A percentile compares a stretch with the other conserved stretches of the same genome.
Conservation (phyloP, 2,329 filamentous ascomycete genomes). For the Botrytis byssoidea region DNA sequence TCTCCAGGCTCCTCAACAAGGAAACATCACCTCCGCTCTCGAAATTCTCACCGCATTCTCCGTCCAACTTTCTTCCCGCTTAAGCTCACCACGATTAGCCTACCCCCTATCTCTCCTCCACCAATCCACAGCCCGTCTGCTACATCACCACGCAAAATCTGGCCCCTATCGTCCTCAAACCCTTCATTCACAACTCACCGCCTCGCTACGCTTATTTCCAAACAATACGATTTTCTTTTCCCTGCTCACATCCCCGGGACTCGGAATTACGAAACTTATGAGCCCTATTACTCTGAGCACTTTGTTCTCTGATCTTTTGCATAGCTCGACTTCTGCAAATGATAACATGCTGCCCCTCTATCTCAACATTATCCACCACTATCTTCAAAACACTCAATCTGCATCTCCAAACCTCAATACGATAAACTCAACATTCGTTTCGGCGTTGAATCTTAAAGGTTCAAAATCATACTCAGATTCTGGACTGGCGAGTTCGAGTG, state of each 20-base stretch:
- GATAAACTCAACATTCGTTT: neutral
- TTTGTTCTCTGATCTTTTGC: neutral
- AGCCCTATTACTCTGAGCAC: neutral
- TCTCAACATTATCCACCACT: conserved; percentile 45
- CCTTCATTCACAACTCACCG: conserved; percentile 59
- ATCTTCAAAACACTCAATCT: conserved; percentile 33
- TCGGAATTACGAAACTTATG: conserved; percentile 2
- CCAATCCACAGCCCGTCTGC: conserved; percentile 64
- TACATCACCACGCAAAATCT: conserved; percentile 60
- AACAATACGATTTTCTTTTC: conserved; percentile 73
- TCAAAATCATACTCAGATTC: conserved; percentile 44
- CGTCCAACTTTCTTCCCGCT: conserved; percentile 44
- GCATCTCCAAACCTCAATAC: neutral
- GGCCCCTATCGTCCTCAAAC: conserved; percentile 67
- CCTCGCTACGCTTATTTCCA: conserved; percentile 65
- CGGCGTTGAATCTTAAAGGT: neutral
- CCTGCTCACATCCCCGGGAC: conserved; percentile 52
- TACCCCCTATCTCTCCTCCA: conserved; percentile 61
- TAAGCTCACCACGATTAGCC: conserved; percentile 33
- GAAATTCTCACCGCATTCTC: conserved; percentile 45
- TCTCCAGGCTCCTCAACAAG: conserved; percentile 49
- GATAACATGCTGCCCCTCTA: conserved; percentile 48
- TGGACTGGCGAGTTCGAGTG: conserved; percentile 40
- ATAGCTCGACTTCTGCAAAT: conserved; percentile 16
- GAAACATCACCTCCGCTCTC: conserved; percentile 55